These are phyloP conservation scores for Sphenostylis stenocarpa DNA, from an alignment of 306 rosid genomes.

Conservation along the genomic window DNA sequence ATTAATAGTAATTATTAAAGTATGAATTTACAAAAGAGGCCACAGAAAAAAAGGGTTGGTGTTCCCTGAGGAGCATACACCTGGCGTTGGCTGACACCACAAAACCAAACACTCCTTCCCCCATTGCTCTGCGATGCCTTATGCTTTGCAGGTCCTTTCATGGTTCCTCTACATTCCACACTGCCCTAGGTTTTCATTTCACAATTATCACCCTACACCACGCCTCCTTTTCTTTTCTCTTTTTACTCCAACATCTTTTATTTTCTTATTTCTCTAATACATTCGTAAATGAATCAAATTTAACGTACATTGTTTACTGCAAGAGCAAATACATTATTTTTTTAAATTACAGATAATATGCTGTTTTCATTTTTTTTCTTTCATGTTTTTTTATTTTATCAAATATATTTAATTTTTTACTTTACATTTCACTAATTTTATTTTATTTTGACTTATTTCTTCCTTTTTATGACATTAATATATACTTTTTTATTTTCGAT, in stretches of 20 bases:
- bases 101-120: neutral
- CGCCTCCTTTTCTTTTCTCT: neutral
- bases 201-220: conserved; percentile 2
- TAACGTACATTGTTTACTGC: too few relatives aligned
- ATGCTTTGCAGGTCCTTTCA: neutral
- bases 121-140: neutral
- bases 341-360: too few relatives aligned
- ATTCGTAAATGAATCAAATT: too few relatives aligned
- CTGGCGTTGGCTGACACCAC: conserved; percentile 53
- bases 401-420: too few relatives aligned
- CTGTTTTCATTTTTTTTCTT: too few relatives aligned
- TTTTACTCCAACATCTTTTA: neutral
- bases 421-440: too few relatives aligned
- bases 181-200: neutral
- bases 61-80: conserved; percentile 45
- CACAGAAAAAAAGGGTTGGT: conserved; percentile 24
- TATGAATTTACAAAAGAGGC: neutral
- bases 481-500: too few relatives aligned
- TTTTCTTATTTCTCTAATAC: neutral
- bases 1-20: neutral
- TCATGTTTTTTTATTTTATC: too few relatives aligned
- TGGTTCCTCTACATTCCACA: neutral
- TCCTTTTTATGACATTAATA: too few relatives aligned
- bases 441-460: too few relatives aligned
- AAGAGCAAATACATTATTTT: too few relatives aligned